Evolutionary conservation across 257 asterid species (phyloP).

Genomic region (Fraxinus pennsylvanica): DNA sequence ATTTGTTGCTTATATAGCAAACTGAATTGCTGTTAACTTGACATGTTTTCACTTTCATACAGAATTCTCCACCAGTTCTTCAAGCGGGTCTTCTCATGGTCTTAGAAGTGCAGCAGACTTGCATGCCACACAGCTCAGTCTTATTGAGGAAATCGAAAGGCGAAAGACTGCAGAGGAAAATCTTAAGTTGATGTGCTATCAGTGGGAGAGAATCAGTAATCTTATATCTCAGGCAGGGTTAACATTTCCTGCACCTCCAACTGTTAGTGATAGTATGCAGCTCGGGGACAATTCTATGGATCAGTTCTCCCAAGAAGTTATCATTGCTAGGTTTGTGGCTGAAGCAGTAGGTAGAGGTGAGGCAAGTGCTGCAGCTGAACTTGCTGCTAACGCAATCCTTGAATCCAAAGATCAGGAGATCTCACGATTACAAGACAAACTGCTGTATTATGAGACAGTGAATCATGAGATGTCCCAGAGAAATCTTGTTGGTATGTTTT

Average conservation of each 20-base stretch:
- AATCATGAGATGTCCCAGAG: conserved; percentile 92
- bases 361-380: conserved; percentile 78
- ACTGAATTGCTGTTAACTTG: neutral
- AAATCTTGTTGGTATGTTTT: conserved; percentile 76
- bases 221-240: conserved; percentile 67
- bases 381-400: conserved; percentile 48
- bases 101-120: conserved; percentile 46
- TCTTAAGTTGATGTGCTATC: conserved; percentile 50
- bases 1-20: too few relatives aligned
- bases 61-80: conserved; percentile 69
- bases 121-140: conserved; percentile 42
- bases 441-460: conserved; percentile 81
- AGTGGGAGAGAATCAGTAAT: conserved; percentile 64
- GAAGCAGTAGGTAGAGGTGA: conserved; percentile 70
- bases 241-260: conserved; percentile 58
- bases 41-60: conserved; percentile 9
- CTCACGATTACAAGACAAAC: conserved; percentile 61
- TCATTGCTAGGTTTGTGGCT: conserved; percentile 60
- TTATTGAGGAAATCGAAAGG: conserved; percentile 66
- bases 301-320: conserved; percentile 58
- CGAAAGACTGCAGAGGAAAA: conserved; percentile 64
- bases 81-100: conserved; percentile 35
- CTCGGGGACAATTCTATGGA: conserved; percentile 37
- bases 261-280: conserved; percentile 38
- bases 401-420: conserved; percentile 82